Percentiles rank a stretch among this genome's conserved stretches.
Evolutionary conservation across 1,139 yeast genomes (phyloP).

Genomic region (Hemisphaericaspora xylofermentans): DNA sequence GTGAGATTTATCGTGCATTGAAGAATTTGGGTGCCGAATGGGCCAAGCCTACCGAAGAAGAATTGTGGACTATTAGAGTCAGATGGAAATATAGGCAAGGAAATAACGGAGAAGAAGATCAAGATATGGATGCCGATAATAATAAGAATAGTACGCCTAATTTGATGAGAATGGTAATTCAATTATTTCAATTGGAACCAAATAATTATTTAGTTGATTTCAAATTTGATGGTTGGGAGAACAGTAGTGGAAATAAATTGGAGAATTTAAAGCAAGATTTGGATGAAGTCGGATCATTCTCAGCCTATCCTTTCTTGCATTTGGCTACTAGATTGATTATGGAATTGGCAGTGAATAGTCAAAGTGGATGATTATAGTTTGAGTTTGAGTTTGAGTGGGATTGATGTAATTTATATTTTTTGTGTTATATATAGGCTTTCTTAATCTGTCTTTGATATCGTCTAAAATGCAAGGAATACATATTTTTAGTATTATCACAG

Average conservation of each 20-base stretch:
- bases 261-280: slow-evolving; percentile 38
- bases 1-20: slow-evolving; percentile 92
- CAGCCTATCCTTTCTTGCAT: slow-evolving; percentile 93
- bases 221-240: slow-evolving; percentile 97
- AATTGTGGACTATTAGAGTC: slow-evolving; percentile 95
- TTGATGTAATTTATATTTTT: too few species aligned
- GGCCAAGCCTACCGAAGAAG: slow-evolving; percentile 92
- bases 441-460: too few species aligned
- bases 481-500: too few species aligned
- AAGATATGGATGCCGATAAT: slow-evolving; percentile 18
- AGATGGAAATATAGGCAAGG: slow-evolving; percentile 80
- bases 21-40: slow-evolving; percentile 95
- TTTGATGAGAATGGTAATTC: slow-evolving; percentile 95
- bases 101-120: slow-evolving; percentile 18
- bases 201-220: slow-evolving; percentile 95
- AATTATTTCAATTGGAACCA: slow-evolving; percentile 91
- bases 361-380: slow-evolving; percentile 20
- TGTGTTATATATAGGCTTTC: not conserved
- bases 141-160: slow-evolving; percentile 16
- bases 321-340: slow-evolving; percentile 88
- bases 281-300: slow-evolving; percentile 79
- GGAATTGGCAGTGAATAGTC: slow-evolving; percentile 89
- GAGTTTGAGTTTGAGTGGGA: too few species aligned
- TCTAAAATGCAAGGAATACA: too few species aligned
- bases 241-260: slow-evolving; percentile 16